These are phyloP conservation scores for Cydonia oblonga DNA, from an alignment of 331 rosid species.

Conservation along the genomic window DNA sequence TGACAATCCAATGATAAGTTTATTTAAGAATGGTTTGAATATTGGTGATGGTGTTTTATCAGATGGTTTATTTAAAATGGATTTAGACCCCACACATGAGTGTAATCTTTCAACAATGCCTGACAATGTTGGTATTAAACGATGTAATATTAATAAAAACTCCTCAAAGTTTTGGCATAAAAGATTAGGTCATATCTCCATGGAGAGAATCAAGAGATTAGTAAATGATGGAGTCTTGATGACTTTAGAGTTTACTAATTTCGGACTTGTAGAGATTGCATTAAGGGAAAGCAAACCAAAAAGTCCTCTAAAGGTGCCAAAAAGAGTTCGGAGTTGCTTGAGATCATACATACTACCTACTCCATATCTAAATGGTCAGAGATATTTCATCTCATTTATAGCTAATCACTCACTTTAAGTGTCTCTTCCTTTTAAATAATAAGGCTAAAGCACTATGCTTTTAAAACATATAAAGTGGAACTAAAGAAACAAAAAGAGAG, in stretches of 20 bases:
- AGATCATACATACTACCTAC: neutral
- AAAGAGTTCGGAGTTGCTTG: neutral
- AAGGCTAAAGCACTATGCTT: neutral
- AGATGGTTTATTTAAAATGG: neutral
- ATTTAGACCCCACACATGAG: neutral
- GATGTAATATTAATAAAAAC: neutral
- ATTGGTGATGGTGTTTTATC: neutral
- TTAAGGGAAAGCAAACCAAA: neutral
- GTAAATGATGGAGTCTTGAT: neutral
- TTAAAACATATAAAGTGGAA: neutral
- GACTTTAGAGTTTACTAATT: neutral
- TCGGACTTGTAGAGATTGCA: neutral
- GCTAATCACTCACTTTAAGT: neutral
- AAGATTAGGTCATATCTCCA: neutral
- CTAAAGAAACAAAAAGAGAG: neutral
- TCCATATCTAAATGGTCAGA: too few species aligned
- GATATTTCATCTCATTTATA: too few species aligned
- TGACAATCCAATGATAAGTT: neutral
- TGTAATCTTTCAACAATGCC: neutral
- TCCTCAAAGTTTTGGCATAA: neutral
- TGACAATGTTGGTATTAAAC: neutral
- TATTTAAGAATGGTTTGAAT: neutral
- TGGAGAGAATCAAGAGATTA: neutral
- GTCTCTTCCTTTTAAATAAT: neutral
- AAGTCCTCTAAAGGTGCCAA: neutral